Percentiles rank a stretch among this genome's conserved stretches.
phyloP scores from a whole-genome alignment of 1,284 basidiomycete genomes.

The Amylostereum areolatum region DNA sequence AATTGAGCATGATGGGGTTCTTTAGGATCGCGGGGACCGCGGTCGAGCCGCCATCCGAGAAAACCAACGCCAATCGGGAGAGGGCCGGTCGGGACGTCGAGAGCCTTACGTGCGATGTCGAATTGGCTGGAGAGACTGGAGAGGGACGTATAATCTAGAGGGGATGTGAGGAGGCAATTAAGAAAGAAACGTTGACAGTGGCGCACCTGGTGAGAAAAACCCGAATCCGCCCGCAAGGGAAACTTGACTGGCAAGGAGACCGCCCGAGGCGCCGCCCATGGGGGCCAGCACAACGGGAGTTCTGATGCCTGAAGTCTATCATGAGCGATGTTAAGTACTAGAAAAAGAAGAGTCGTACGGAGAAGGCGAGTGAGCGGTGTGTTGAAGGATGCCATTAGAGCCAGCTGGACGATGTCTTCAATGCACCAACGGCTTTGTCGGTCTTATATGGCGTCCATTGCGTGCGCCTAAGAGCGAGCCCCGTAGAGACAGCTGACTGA shows the following conservation, averaged over 20 bases:
- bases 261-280: slow-evolving; percentile 66
- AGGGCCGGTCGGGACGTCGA: slow-evolving; percentile 26
- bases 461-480: too few relatives aligned
- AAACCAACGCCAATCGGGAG: slow-evolving; percentile 72
- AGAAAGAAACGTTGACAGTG: not conserved
- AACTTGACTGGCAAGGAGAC: slow-evolving; percentile 55
- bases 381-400: slow-evolving; percentile 21
- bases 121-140: slow-evolving; percentile 44
- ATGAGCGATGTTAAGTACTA: not conserved
- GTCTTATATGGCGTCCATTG: too few relatives aligned
- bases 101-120: slow-evolving; percentile 34
- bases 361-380: slow-evolving; percentile 32
- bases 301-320: slow-evolving; percentile 32
- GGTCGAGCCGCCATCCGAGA: slow-evolving; percentile 66
- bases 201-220: slow-evolving; percentile 53
- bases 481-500: too few relatives aligned
- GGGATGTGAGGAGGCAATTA: not conserved
- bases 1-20: slow-evolving; percentile 34
- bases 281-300: slow-evolving; percentile 57
- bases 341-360: slow-evolving; percentile 17
- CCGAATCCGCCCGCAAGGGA: slow-evolving; percentile 65
- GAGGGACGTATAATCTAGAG: slow-evolving; percentile 37
- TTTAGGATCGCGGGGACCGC: slow-evolving; percentile 24
- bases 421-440: too few relatives aligned
- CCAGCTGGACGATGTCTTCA: too few relatives aligned